Base-by-base conservation (phyloP, 202 grass and related monocot genomes). In the Saccharum hybrid region DNA sequence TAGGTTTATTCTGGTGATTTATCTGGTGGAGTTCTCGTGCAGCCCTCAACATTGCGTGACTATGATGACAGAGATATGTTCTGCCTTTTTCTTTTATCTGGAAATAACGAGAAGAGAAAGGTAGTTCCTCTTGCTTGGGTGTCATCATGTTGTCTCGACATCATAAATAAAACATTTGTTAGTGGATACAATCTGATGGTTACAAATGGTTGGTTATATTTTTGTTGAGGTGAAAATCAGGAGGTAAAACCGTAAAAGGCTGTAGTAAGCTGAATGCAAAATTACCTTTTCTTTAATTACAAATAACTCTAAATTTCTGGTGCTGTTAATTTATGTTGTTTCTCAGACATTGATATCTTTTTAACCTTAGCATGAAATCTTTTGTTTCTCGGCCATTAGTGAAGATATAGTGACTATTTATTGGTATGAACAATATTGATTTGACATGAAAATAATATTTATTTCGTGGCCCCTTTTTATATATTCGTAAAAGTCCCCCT, bases 21-120 rank as follows among this genome's bases (percentile, higher is more conserved):
- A 26, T 98, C 89, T 84, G 96, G 96, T 68, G 86, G 93, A 81
- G 48, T 98, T 69, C 89, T 98, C 16, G 81, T 98, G 67, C 89
- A 96, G 76, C 87, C 87, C 64, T 89, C 96, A 89, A 90, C 86
- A 68, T 64, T 90, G 68, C 74, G 86, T 79, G 91, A 98, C 57
- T 83, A 82, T 77, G 93, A 96, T 84, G 87, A 92, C 30, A 92
- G 96, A 92, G 93, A 98, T 52, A 89, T 91, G 75, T 92, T 98
- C 83, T 94, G 91, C 82, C 72, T 98, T 84, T 98, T 89, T 84
- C 82, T 98, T 79, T 86, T 92, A 84, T 89, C 93, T 82, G 93
- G 93, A 86, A 94, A 81, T 89, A 92, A 94, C 59, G 66, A 67
- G 81, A 90, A 89, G 5, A 93, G 75, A 88, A 96, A 96, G 93